Evolutionary conservation across 305 asterid genomes (phyloP), one percentile per base, ranked within the genome.

Genomic region (Fraxinus latifolia): DNA sequence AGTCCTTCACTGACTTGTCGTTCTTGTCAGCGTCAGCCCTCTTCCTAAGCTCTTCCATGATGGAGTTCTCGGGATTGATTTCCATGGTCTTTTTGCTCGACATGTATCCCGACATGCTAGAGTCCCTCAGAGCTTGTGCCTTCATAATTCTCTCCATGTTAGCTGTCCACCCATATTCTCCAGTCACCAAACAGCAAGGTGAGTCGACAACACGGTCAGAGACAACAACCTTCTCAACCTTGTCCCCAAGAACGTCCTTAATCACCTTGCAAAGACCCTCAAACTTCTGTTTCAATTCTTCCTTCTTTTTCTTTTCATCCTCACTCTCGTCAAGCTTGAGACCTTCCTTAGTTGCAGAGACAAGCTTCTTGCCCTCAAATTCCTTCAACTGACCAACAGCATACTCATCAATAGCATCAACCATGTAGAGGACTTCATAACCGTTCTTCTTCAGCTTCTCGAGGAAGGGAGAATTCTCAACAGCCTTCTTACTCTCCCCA

Each of bases 291-390:
- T 77, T 82, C 78, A 75, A 15, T 29, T 79, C 80, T 32, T 83
- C 84, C 4, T 77, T 55, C 77, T 77, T 79, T 27, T 80, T 80
- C 80, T 80, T 80, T 74, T 85, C 88, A 29, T 82, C 86, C 12
- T 82, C 86, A 3, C 68, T 70, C 67, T 85, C 88, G 7, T 85
- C 86, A 0, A 85, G 86, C 68, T 85, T 85, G 67, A 85, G 82
- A 31, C 86, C 88, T 80, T 85, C 88, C 86, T 85, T 92, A 71
- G 96, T 92, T 0, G 96, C 94, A 34, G 95, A 91, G 0, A 91
- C 95, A 11, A 91, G 93, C 85, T 90, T 92, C 78, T 92, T 92
- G 8, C 96, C 96, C 85, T 92, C 96, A 29, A 90, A 92, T 44
- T 82, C 88, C 88, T 85, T 85, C 72, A 85, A 12, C 81, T 82